Base-by-base conservation (phyloP, 441 rosid species). In the Rhodomyrtus psidioides region DNA sequence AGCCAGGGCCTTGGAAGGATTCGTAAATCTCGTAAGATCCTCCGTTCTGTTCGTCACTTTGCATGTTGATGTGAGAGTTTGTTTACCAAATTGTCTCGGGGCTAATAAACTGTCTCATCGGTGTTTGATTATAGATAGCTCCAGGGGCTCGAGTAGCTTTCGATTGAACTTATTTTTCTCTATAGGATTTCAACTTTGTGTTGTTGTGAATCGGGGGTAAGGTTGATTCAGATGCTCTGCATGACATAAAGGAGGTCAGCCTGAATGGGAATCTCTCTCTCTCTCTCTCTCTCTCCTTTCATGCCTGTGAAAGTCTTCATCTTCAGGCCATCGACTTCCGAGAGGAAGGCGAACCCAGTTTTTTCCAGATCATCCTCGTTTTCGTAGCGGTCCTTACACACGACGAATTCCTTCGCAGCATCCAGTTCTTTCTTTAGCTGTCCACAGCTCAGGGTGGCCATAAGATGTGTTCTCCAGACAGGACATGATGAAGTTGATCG, bases 1-100 rank as follows among this genome's bases (percentile, higher is more conserved):
- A 84, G 98, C 93, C 55, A 93, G 95, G 90, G 98, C 93, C 83
- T 90, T 96, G 9, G 95, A 95, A 86, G 96, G 98, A 90, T 97
- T 95, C 85, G 92, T 96, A 75, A 92, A 97, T 90, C 99, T 97
- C 55, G 98, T 97, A 91, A 92, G 94, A 90, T 87, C 70, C 55
- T 87, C 62, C 83, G 16, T 9, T 62, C 27, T 9, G 62, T 56
- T 85, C 86, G 3, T 17, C 75, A 8, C 65, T 79, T 76, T 81
- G 83, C 14, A 46, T 26, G 10, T 53, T 27, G 49, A 42, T 30
- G 44, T 83, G 26, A 24, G 85, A 79, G 58, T 57, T n/a, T 19
- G 16, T 60, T 27, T 15, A 30, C 6, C 27, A 54, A 23, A 53
- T 57, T 30, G 62, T 53, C 12, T 42, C 27, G 3, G 5, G 10